These are phyloP conservation scores for Diphasiastrum complanatum DNA, from an alignment of 83 land plant genomes.

Conservation along the genomic window DNA sequence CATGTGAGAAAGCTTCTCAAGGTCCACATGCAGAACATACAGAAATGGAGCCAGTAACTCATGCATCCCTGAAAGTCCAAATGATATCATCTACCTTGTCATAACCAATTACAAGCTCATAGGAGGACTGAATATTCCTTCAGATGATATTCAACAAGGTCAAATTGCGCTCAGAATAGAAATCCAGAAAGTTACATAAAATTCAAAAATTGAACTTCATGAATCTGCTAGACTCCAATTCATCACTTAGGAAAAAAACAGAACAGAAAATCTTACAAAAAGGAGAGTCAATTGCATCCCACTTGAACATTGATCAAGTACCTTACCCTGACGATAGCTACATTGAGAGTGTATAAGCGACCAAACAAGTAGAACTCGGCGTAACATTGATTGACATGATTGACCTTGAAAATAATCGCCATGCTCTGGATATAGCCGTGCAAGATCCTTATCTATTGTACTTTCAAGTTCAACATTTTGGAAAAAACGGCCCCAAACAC, in stretches of 20 bases:
- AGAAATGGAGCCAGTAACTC: constrained; percentile 1
- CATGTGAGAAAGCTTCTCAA: neutral
- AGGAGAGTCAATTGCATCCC: too few species aligned
- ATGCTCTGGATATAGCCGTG: constrained; percentile 5
- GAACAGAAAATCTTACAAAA: too few species aligned
- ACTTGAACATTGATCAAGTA: too few species aligned
- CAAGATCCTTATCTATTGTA: constrained; percentile 2
- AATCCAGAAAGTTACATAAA: too few species aligned
- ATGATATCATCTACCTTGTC: neutral
- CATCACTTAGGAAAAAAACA: neutral
- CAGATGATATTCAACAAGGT: too few species aligned
- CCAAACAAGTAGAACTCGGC: constrained; percentile 5
- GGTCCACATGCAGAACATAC: neutral
- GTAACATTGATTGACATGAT: constrained; percentile 1
- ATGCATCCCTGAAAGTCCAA: constrained; percentile 1
- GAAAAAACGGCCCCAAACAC: constrained; percentile 7
- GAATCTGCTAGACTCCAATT: too few species aligned
- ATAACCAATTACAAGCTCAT: too few species aligned
- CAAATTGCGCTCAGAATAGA: too few species aligned
- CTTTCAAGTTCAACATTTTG: neutral
- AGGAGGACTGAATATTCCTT: too few species aligned
- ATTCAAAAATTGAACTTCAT: neutral
- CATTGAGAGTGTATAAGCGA: neutral
- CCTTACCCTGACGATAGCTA: constrained; percentile 7
- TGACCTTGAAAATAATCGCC: neutral